Percentiles rank a stretch among this genome's conserved stretches.
Conservation (phyloP, 768 basidiomycete genomes). For the Hebeloma cylindrosporum region DNA sequence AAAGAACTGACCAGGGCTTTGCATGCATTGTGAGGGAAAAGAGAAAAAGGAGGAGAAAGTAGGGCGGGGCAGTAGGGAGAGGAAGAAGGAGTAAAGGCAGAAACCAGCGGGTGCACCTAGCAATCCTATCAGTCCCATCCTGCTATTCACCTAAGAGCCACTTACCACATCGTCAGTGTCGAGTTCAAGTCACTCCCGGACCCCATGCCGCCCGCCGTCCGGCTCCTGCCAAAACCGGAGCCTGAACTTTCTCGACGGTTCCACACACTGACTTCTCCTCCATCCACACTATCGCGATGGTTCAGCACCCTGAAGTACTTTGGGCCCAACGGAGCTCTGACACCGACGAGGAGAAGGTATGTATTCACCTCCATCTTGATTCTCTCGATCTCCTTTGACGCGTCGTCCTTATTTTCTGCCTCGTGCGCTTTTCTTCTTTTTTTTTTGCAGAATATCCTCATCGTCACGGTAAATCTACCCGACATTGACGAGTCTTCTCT, state of each 20-base stretch:
- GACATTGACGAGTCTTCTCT: slow-evolving; percentile 63
- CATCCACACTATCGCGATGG: slow-evolving; percentile 33
- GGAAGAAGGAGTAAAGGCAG: slow-evolving; percentile 75
- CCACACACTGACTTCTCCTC: slow-evolving; percentile 26
- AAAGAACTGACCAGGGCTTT: slow-evolving; percentile 68
- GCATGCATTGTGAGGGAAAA: slow-evolving; percentile 79
- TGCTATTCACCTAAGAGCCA: too few relatives aligned
- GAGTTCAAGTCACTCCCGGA: slow-evolving; percentile 1
- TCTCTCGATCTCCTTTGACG: slow-evolving; percentile 20
- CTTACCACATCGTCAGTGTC: slow-evolving; percentile 51
- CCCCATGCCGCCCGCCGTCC: slow-evolving; percentile 8
- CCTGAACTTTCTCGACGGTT: slow-evolving; percentile 45
- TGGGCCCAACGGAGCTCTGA: slow-evolving; percentile 93
- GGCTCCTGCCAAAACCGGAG: slow-evolving; percentile 16
- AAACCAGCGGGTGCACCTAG: slow-evolving; percentile 86
- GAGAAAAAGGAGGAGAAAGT: slow-evolving; percentile 75
- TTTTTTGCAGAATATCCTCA: slow-evolving; percentile 91
- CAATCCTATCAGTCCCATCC: too few relatives aligned
- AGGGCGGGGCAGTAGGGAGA: slow-evolving; percentile 77
- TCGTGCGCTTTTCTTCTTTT: slow-evolving; percentile 3
- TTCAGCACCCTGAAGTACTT: slow-evolving; percentile 80
- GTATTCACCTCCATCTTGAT: slow-evolving; percentile 11
- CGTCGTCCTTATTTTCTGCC: too few relatives aligned
- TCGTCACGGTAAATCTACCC: slow-evolving; percentile 80
- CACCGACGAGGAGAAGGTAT: slow-evolving; percentile 64